Evolutionary conservation across 495 filamentous ascomycete species (phyloP).

Genomic region (Xylaria bambusicola): DNA sequence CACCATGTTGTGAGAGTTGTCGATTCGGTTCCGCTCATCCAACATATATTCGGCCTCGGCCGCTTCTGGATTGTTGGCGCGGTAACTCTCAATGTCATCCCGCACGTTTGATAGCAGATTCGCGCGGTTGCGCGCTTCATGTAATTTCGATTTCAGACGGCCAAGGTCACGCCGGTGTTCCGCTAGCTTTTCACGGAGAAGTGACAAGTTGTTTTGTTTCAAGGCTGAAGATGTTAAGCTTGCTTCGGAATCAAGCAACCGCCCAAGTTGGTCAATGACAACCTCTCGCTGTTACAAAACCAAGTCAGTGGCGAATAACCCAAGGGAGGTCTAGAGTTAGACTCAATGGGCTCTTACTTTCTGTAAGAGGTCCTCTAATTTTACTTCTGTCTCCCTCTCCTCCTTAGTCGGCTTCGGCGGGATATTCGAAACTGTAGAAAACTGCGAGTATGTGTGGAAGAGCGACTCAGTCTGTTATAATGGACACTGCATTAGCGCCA

Average conservation of each 20-base stretch:
- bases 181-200: conserved; percentile 84
- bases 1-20: conserved; percentile 81
- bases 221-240: conserved; percentile 83
- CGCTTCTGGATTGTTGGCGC: conserved; percentile 72
- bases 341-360: conserved; percentile 52
- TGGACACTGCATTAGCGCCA: conserved; percentile 8
- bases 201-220: conserved; percentile 90
- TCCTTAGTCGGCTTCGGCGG: conserved; percentile 83
- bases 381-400: conserved; percentile 74
- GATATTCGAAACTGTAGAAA: conserved; percentile 77
- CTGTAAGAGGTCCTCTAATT: conserved; percentile 83
- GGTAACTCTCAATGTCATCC: conserved; percentile 88
- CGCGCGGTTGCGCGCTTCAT: conserved; percentile 76
- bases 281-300: conserved; percentile 67
- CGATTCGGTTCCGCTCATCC: conserved; percentile 80
- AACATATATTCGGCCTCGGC: conserved; percentile 97
- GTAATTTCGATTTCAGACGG: conserved; percentile 67
- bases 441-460: conserved; percentile 95
- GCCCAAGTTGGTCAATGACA: conserved; percentile 78
- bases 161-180: conserved; percentile 84
- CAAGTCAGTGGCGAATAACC: conserved; percentile 5
- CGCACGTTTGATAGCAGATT: conserved; percentile 92
- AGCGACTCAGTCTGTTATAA: conserved; percentile 89
- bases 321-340: conserved; percentile 19
- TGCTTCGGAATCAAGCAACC: conserved; percentile 93